A percentile compares a stretch with the other conserved stretches of the same genome.
phyloP scores from a whole-genome alignment of 495 filamentous ascomycete genomes.

The Aspergillus nidulans region DNA sequence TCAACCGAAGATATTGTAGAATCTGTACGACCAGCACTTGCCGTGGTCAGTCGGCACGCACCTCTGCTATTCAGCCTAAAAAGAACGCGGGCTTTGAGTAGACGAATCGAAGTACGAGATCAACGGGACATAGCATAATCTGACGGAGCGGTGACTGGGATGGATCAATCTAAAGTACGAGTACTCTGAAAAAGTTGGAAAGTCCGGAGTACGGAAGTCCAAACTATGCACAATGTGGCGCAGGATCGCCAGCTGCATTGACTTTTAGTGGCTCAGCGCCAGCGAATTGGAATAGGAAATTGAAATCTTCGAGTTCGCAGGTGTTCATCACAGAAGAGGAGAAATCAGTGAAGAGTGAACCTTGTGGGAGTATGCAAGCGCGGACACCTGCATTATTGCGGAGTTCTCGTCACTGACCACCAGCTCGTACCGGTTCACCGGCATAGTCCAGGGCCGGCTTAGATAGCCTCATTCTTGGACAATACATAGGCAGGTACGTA shows the following conservation, averaged over 20 bases:
- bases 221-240: background rate
- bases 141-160: too few relatives aligned
- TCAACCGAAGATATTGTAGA: conserved; percentile 15
- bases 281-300: background rate
- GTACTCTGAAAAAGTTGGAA: background rate
- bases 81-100: background rate
- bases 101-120: background rate
- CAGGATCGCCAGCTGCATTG: background rate
- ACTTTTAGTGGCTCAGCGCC: background rate
- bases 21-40: conserved; percentile 8
- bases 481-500: too few relatives aligned
- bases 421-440: background rate
- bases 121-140: too few relatives aligned
- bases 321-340: background rate
- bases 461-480: background rate
- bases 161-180: background rate
- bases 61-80: background rate
- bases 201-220: background rate
- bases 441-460: background rate
- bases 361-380: background rate
- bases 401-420: background rate
- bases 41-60: background rate
- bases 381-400: conserved; percentile 1
- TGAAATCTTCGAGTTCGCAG: conserved; percentile 3
- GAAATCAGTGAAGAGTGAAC: background rate